Percentiles rank a stretch among this genome's conserved stretches.
Evolutionary conservation across 2,329 filamentous ascomycete species (phyloP).

Genomic region (Verticillium nubilum): DNA sequence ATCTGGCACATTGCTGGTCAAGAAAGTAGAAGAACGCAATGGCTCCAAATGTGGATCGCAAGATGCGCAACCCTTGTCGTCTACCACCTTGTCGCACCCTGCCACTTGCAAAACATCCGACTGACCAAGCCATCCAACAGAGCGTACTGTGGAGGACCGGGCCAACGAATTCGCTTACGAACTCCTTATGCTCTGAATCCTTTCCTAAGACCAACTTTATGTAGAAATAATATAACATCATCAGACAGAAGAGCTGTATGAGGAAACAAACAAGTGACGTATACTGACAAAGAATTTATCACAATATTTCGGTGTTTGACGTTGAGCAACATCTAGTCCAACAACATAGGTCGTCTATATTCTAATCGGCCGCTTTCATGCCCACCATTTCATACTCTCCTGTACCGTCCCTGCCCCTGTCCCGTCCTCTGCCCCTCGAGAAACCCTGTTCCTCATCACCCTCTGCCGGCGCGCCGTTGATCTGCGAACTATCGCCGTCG

Average conservation of each 20-base stretch:
- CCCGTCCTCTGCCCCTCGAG: conserved; percentile 42
- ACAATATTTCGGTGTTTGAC: not conserved
- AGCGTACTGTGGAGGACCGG: no score
- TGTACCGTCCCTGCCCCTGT: conserved; percentile 46
- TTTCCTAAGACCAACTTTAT: not conserved
- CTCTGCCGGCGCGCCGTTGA: conserved; percentile 11
- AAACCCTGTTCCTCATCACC: conserved; percentile 38
- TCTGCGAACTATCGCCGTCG: conserved; percentile 11
- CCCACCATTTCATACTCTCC: conserved; percentile 64
- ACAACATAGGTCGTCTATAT: not conserved
- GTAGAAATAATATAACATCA: not conserved
- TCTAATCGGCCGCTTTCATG: conserved; percentile 28
- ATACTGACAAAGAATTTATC: no score
- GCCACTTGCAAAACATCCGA: no score
- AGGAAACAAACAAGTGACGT: no score
- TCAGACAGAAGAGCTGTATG: no score
- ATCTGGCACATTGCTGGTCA: not conserved
- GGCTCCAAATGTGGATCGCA: not conserved
- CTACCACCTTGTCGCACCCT: not conserved
- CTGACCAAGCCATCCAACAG: not conserved
- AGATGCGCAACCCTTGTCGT: not conserved
- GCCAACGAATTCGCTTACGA: no score
- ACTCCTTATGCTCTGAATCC: no score
- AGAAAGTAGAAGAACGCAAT: not conserved
- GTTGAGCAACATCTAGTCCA: not conserved